phyloP scores from a whole-genome alignment of 2,329 filamentous ascomycete species.

The Conoideocrella luteorostrata region DNA sequence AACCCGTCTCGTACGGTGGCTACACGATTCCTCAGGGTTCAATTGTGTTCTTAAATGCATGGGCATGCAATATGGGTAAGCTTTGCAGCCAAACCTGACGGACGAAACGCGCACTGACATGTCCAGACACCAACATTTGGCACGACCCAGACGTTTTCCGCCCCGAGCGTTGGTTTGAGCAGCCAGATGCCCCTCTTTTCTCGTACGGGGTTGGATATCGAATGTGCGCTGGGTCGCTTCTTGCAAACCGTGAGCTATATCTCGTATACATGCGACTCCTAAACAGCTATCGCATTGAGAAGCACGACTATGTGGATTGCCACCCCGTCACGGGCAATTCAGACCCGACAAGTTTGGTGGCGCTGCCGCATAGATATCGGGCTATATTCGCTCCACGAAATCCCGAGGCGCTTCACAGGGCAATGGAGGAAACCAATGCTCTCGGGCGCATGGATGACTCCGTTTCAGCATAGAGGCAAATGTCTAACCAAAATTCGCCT shows the following conservation, averaged over 20 bases:
- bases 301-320: constrained; percentile 46
- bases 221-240: constrained; percentile 52
- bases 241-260: constrained; percentile 49
- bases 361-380: constrained; percentile 52
- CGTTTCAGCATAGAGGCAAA: too few species aligned
- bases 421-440: constrained; percentile 1
- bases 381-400: constrained; percentile 50
- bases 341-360: constrained; percentile 56
- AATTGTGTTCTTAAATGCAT: constrained; percentile 59
- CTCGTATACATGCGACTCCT: constrained; percentile 56
- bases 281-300: constrained; percentile 53
- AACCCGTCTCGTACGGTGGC: constrained; percentile 52
- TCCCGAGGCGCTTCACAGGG: neutral
- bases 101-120: too few species aligned
- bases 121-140: constrained; percentile 33
- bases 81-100: constrained; percentile 41
- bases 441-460: too few species aligned
- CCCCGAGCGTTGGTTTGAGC: constrained; percentile 18
- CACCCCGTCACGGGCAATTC: constrained; percentile 54
- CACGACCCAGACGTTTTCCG: constrained; percentile 14
- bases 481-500: too few species aligned
- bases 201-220: constrained; percentile 61
- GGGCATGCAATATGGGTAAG: constrained; percentile 63
- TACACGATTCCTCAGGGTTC: constrained; percentile 55
- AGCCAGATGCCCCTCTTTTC: constrained; percentile 57